A percentile compares a stretch with the other conserved stretches of the same genome.
These are phyloP conservation scores for Mimosa bimucronata DNA, from an alignment of 306 rosid species.

Conservation along the genomic window DNA sequence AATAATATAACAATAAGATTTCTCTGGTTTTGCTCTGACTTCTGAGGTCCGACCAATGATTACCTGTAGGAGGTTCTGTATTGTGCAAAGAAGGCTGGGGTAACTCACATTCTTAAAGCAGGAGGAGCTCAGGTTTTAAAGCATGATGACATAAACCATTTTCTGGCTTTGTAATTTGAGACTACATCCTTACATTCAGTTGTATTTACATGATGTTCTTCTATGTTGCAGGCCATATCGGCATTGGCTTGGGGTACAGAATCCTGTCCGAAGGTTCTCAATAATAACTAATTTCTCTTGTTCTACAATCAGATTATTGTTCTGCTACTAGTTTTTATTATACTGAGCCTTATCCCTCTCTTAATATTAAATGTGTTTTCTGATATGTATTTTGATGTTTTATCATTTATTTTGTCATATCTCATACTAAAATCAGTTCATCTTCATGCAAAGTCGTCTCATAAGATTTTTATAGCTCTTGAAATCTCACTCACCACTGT, in stretches of 20 bases:
- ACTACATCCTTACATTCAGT: conserved; percentile 16
- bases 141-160: conserved; percentile 31
- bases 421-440: conserved; percentile 8
- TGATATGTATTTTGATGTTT: neutral
- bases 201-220: conserved; percentile 17
- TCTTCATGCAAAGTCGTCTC: too few relatives aligned
- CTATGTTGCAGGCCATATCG: conserved; percentile 73
- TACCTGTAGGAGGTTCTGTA: conserved; percentile 83
- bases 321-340: conserved; percentile 15
- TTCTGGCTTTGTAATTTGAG: conserved; percentile 21
- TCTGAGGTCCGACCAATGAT: conserved; percentile 41
- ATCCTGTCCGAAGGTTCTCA: conserved; percentile 86
- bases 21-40: neutral
- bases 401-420: neutral
- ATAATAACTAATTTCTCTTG: conserved; percentile 25
- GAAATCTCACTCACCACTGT: conserved; percentile 11
- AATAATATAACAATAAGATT: conserved; percentile 24
- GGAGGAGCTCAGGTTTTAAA: conserved; percentile 96
- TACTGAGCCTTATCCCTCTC: neutral
- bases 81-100: conserved; percentile 99
- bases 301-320: conserved; percentile 1
- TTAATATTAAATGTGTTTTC: neutral
- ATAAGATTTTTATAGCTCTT: neutral
- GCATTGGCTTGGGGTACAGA: conserved; percentile 99
- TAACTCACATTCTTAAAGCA: conserved; percentile 94